Evolutionary conservation across 495 filamentous ascomycete species (phyloP), one percentile per base, ranked within the genome.

Genomic region (Penicillium turbatum): DNA sequence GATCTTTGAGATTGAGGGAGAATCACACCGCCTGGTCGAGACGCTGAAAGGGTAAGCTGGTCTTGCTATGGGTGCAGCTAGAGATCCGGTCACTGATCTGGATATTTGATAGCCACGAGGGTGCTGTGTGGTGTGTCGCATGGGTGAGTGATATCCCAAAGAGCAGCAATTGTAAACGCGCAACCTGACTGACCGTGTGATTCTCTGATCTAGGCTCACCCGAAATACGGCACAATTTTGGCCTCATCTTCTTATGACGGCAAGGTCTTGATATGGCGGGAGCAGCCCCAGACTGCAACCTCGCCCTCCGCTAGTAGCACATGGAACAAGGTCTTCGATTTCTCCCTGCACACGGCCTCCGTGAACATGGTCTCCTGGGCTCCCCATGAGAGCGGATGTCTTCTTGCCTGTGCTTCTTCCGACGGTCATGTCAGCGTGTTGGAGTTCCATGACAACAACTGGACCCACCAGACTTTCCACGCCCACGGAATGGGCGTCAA

Each of bases 181-280:
- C 61, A 49, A 56, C 21, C 45, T 32, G 21, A 55, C 61, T 57
- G 37, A 69, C 43, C 51, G 21, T 59, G 38, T 57, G 37, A 44
- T 45, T 54, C 15, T 30, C 30, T 44, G 47, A 32, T 34, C 46
- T 64, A 85, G 84, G 92, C 95, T 36, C 95, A 97, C 63, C 93
- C 93, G 50, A 97, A 97, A 69, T 97, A 95, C 68, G 93, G 93
- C 78, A 95, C 89, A 70, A 97, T 99, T 71, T 86, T 99, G 39
- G 93, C 93, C 52, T 89, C 84, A 63, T 89, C 91, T 49, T 86
- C 86, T 61, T 97, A 96, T 76, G 95, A 97, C 72, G 93, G 93
- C 72, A 95, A 93, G 71, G 92, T 97, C 56, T 81, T 97, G 66
- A 96, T 99, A 77, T 97, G 91, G 91, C 91, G 91, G 68, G 93